Conservation (phyloP, 805 yeast genomes). For the Torulaspora microellipsoides region DNA sequence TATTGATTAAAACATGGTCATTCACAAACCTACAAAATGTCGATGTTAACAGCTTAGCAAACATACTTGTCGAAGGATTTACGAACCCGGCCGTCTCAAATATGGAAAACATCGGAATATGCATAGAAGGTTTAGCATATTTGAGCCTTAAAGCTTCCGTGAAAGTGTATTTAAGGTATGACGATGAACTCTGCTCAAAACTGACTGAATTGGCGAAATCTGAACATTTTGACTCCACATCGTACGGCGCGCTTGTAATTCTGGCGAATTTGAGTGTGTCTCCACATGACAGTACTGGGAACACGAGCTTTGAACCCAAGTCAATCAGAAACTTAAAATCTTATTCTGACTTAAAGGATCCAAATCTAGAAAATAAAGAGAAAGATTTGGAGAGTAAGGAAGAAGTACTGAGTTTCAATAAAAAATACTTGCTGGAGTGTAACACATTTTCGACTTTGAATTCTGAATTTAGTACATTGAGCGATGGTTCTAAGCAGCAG, state of each 20-base stretch:
- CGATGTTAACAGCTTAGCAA: slow-evolving; percentile 32
- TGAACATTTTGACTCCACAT: slow-evolving; percentile 13
- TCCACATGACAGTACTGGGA: slow-evolving; percentile 17
- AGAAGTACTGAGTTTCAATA: slow-evolving; percentile 19
- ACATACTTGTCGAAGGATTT: slow-evolving; percentile 25
- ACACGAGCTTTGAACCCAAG: slow-evolving; percentile 15
- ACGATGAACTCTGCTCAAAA: slow-evolving; percentile 34
- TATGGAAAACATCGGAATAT: slow-evolving; percentile 11
- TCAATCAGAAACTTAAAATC: slow-evolving; percentile 29
- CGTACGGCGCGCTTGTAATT: slow-evolving; percentile 35
- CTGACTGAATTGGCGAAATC: slow-evolving; percentile 26
- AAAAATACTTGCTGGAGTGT: slow-evolving; percentile 18
- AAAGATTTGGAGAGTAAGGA: slow-evolving; percentile 17
- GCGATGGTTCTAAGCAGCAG: slow-evolving; percentile 31
- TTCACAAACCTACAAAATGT: slow-evolving; percentile 37
- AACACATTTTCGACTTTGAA: slow-evolving; percentile 23
- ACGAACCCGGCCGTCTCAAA: slow-evolving; percentile 5
- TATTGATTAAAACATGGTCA: slow-evolving; percentile 56
- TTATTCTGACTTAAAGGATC: slow-evolving; percentile 31
- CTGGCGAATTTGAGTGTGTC: slow-evolving; percentile 33
- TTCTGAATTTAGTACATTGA: slow-evolving; percentile 10
- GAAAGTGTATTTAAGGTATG: slow-evolving; percentile 36
- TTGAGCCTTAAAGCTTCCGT: slow-evolving; percentile 41
- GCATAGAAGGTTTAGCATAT: slow-evolving; percentile 49
- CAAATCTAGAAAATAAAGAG: slow-evolving; percentile 15